Evolutionary conservation across 2,329 filamentous ascomycete genomes (phyloP), one percentile per base, ranked within the genome.

Genomic region (Phialocephala sp.): DNA sequence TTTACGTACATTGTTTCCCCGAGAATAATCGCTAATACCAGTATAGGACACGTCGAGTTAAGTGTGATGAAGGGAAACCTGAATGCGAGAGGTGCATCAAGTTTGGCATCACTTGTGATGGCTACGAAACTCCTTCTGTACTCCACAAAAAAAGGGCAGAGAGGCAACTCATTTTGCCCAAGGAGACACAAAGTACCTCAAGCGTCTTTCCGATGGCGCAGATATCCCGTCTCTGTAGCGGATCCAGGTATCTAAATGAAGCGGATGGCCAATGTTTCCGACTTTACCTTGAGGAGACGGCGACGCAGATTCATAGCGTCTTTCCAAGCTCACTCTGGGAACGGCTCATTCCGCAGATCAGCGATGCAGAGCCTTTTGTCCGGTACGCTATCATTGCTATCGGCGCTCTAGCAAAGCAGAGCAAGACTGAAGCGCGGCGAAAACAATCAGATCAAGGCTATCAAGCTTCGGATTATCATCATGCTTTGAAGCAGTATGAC

Each of bases 311-410:
- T 22, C 32, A 62, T 12, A 69, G 69, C 4, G 66, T 66, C 4
- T 67, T 65, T 56, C 39, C 22, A 4, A 66, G 36, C 12, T 27
- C 61, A n/a, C 39, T 71, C 20, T 72, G 71, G 71, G 57, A 59
- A 14, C 39, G 64, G n/a, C 36, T 71, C 14, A 69, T 72, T 32
- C 69, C 69, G 12, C 69, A 71, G 50, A 65, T 65, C 14, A 63
- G 66, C 27, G 61, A 71, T 27, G 45, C 58, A 18, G 65, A 71
- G 27, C 63, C 65, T 18, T 72, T 69, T 64, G 61, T 71, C 24
- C 55, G 59, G 18, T 60, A 72, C 59, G 69, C 66, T 2, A 52
- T 71, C 12, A 60, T 72, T 35, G 69, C 71, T 0, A 62, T 72
- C 9, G 65, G 66, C 4, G 68, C 69, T 36, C 50, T 70, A 9